A percentile compares a stretch with the other conserved stretches of the same genome.
phyloP scores from a whole-genome alignment of 257 asterid genomes.

The Plantago elongata region DNA sequence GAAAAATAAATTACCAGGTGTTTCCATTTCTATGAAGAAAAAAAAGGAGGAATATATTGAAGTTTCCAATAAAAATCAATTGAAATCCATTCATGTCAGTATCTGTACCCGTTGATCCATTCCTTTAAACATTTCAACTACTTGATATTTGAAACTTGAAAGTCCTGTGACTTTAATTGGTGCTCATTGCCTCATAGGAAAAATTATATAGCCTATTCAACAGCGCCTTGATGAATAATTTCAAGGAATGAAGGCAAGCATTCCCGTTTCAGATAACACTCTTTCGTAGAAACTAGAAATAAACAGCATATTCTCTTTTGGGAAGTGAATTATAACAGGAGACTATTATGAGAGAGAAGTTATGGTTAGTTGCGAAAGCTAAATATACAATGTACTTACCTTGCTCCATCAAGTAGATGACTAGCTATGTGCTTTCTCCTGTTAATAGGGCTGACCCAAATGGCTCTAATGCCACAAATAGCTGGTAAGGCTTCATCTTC shows the following conservation, averaged over 20 bases:
- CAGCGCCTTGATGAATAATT: not conserved
- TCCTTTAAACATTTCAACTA: too few species aligned
- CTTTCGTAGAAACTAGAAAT: not conserved
- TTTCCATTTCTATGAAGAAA: too few species aligned
- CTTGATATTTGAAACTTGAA: too few species aligned
- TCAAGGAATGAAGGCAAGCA: not conserved
- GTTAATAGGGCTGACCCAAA: conserved; percentile 78
- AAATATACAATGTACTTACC: conserved; percentile 35
- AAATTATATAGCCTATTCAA: too few species aligned
- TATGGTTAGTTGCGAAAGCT: conserved; percentile 6
- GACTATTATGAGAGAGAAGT: conserved; percentile 2
- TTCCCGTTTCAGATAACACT: not conserved
- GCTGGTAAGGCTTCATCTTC: conserved; percentile 57
- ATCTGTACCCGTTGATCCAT: too few species aligned
- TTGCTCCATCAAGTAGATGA: conserved; percentile 62
- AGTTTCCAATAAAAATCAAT: too few species aligned
- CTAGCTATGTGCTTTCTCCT: conserved; percentile 75
- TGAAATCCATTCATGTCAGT: too few species aligned
- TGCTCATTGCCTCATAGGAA: too few species aligned
- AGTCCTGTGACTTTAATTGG: too few species aligned
- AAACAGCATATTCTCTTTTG: not conserved
- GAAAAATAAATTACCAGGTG: too few species aligned
- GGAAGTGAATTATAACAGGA: conserved; percentile 9
- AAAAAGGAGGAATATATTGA: too few species aligned
- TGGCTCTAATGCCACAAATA: conserved; percentile 75